These are phyloP conservation scores for Periconia sp. DNA, from an alignment of 2,329 filamentous ascomycete species.

Conservation along the genomic window DNA sequence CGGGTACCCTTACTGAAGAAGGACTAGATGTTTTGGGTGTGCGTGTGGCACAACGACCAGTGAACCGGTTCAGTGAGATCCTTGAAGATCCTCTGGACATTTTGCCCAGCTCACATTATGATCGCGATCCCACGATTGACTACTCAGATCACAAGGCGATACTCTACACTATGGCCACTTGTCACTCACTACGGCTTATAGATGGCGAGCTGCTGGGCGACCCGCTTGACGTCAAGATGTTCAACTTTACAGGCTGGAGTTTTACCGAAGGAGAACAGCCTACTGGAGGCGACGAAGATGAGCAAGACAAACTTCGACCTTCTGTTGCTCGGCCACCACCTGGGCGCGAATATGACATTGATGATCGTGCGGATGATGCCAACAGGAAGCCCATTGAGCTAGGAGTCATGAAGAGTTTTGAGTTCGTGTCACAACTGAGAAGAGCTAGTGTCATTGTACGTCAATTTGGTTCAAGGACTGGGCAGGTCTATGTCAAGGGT, in stretches of 20 bases:
- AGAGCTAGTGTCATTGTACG: conserved; percentile 91
- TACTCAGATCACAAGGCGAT: conserved; percentile 68
- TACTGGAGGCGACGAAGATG: conserved; percentile 65
- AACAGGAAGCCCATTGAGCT: conserved; percentile 70
- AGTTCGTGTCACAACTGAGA: conserved; percentile 90
- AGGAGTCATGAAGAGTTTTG: conserved; percentile 86
- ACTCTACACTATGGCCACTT: conserved; percentile 95
- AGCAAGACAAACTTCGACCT: conserved; percentile 81
- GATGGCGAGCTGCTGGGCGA: conserved; percentile 90
- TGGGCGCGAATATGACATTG: conserved; percentile 59
- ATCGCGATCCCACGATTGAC: conserved; percentile 62
- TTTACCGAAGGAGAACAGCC: conserved; percentile 85
- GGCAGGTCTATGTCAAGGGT: conserved; percentile 90
- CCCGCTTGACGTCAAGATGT: conserved; percentile 97
- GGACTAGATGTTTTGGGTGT: conserved; percentile 91
- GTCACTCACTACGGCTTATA: conserved; percentile 84
- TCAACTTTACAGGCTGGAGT: conserved; percentile 90
- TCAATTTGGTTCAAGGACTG: conserved; percentile 81
- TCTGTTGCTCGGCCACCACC: conserved; percentile 82
- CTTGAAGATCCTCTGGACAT: conserved; percentile 66
- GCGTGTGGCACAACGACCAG: conserved; percentile 68
- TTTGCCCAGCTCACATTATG: conserved; percentile 56
- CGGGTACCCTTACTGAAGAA: conserved; percentile 95
- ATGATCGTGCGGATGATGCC: conserved; percentile 50
- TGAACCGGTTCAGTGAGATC: conserved; percentile 72